Conservation (phyloP, 2,329 filamentous ascomycete species). For the Metarhizium humberi region DNA sequence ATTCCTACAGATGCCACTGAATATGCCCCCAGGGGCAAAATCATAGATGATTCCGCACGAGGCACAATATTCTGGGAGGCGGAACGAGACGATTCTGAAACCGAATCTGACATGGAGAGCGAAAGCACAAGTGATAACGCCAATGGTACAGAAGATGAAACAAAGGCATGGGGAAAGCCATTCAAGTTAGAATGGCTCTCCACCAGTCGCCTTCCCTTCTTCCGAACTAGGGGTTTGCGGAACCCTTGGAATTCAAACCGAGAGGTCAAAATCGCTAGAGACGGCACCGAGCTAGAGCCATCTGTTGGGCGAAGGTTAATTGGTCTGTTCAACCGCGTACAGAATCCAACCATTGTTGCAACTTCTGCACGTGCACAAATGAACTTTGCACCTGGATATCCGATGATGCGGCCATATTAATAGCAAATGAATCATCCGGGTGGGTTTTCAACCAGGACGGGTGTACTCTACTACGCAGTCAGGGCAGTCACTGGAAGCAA, state of each 20-base stretch:
- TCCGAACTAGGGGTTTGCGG: conserved; percentile 73
- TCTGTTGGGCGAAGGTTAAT: conserved; percentile 67
- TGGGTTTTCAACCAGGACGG: background rate
- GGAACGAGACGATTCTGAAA: conserved; percentile 47
- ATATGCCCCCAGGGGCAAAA: conserved; percentile 69
- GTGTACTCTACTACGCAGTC: background rate
- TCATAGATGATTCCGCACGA: conserved; percentile 87
- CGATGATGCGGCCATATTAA: conserved; percentile 26
- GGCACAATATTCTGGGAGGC: conserved; percentile 97
- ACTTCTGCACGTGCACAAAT: conserved; percentile 22
- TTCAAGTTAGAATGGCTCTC: conserved; percentile 90
- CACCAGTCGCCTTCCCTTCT: conserved; percentile 75
- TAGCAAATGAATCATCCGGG: conserved; percentile 8
- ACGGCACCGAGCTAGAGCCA: conserved; percentile 88
- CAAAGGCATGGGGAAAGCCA: conserved; percentile 77
- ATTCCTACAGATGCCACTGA: conserved; percentile 73
- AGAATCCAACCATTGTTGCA: conserved; percentile 26
- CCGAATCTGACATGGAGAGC: conserved; percentile 34
- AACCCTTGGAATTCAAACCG: conserved; percentile 95
- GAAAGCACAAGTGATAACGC: conserved; percentile 28
- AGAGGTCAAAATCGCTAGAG: conserved; percentile 91
- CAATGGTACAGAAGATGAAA: conserved; percentile 32
- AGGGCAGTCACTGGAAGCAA: no score
- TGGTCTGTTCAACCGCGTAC: conserved; percentile 61
- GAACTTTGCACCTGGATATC: conserved; percentile 27